phyloP scores from a whole-genome alignment of 352 stramenopile species.

The Globisporangium nagaii region DNA sequence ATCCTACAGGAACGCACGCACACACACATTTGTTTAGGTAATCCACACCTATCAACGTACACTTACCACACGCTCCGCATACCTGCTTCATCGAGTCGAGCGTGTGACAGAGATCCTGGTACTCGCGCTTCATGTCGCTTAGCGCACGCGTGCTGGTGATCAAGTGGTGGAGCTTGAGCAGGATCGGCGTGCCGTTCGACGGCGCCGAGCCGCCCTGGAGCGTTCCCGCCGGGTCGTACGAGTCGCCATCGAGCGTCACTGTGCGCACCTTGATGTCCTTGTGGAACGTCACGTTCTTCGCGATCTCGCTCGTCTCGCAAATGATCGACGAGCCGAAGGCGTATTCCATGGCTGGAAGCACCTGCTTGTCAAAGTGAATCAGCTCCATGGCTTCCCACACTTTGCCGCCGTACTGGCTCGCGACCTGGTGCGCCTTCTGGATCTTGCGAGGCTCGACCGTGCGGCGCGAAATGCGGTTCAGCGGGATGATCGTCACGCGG shows the following conservation, averaged over 20 bases:
- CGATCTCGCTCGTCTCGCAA: constrained; percentile 92
- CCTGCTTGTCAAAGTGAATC: constrained; percentile 95
- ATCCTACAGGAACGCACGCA: constrained; percentile 30
- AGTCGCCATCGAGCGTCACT: constrained; percentile 98
- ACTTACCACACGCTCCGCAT: background rate
- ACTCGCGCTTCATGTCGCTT: constrained; percentile 62
- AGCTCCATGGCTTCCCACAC: constrained; percentile 94
- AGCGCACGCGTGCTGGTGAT: constrained; percentile 68
- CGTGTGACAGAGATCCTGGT: constrained; percentile 47
- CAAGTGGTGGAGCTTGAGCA: constrained; percentile 77
- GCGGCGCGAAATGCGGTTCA: constrained; percentile 95
- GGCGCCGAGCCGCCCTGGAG: constrained; percentile 90
- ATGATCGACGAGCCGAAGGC: constrained; percentile 98
- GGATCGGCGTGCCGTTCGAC: constrained; percentile 62
- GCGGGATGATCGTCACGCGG: constrained; percentile 98
- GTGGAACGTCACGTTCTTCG: constrained; percentile 85
- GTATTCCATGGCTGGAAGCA: constrained; percentile 96
- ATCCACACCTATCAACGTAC: background rate
- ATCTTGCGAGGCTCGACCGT: constrained; percentile 73
- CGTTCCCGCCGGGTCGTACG: constrained; percentile 97
- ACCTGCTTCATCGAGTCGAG: constrained; percentile 73
- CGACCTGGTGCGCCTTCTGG: constrained; percentile 79
- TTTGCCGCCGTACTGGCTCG: constrained; percentile 83
- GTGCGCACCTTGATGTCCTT: constrained; percentile 93
- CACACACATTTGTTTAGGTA: background rate